Evolutionary conservation across 2,329 filamentous ascomycete species (phyloP).

Genomic region (Pyricularia sp.): DNA sequence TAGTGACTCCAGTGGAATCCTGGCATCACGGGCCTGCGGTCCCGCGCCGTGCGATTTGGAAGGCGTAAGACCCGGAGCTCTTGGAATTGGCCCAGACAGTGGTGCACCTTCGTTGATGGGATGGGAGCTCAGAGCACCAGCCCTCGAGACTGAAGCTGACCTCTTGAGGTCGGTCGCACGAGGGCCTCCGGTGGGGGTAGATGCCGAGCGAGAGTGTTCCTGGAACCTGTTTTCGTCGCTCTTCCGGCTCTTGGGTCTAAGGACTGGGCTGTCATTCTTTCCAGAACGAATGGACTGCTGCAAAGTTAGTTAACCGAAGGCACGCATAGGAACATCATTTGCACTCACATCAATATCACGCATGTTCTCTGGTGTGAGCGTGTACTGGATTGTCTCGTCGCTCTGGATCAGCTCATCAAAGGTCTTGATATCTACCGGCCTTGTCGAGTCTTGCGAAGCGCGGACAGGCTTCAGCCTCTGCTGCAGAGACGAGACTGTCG

Average conservation of each 20-base stretch:
- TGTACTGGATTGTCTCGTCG: slow-evolving; percentile 75
- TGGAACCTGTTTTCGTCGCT: slow-evolving; percentile 29
- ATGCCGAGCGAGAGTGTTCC: slow-evolving; percentile 39
- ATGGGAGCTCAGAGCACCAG: slow-evolving; percentile 27
- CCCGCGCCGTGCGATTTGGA: slow-evolving; percentile 21
- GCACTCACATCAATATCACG: slow-evolving; percentile 61
- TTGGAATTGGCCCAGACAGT: slow-evolving; percentile 16
- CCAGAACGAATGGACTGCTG: slow-evolving; percentile 29
- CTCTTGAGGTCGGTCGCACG: slow-evolving; percentile 24
- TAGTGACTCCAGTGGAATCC: slow-evolving; percentile 60
- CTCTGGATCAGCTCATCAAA: slow-evolving; percentile 76
- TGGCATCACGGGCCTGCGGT: slow-evolving; percentile 58
- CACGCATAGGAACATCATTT: slow-evolving; percentile 9
- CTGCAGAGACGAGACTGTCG: slow-evolving; percentile 38
- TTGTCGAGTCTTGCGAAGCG: slow-evolving; percentile 44
- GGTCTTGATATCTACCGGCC: slow-evolving; percentile 32
- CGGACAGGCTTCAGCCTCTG: slow-evolving; percentile 43
- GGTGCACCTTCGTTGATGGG: slow-evolving; percentile 19
- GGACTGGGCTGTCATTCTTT: slow-evolving; percentile 28
- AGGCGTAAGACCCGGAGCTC: slow-evolving; percentile 21
- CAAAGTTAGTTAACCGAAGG: background rate
- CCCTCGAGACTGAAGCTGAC: slow-evolving; percentile 21
- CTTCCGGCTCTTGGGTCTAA: slow-evolving; percentile 31
- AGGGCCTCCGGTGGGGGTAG: slow-evolving; percentile 24
- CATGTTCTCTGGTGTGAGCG: slow-evolving; percentile 71